Percentiles rank a stretch among this genome's conserved stretches.
Conservation (phyloP, 1,284 basidiomycete genomes). For the Ustilago curta region DNA sequence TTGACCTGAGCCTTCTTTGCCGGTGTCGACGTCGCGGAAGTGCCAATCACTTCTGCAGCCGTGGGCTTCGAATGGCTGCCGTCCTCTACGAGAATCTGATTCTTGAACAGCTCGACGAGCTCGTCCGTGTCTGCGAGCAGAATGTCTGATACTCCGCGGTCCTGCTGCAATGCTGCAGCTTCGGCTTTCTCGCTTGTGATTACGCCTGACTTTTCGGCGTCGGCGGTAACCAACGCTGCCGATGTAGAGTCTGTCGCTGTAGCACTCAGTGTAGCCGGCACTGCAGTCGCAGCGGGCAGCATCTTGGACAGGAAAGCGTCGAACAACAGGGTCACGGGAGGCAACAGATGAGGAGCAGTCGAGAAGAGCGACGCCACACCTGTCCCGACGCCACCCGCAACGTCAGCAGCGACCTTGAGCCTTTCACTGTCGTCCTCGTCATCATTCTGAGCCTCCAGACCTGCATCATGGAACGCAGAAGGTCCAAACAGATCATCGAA, state of each 20-base stretch:
- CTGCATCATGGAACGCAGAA: constrained; percentile 71
- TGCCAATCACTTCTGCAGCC: constrained; percentile 13
- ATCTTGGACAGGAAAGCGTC: constrained; percentile 79
- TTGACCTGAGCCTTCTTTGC: constrained; percentile 24
- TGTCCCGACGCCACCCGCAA: constrained; percentile 15
- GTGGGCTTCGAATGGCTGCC: background rate
- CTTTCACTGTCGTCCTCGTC: constrained; percentile 21
- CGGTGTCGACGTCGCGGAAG: constrained; percentile 16
- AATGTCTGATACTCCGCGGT: constrained; percentile 32
- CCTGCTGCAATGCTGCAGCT: background rate
- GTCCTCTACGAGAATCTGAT: constrained; percentile 21
- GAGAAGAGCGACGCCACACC: constrained; percentile 75
- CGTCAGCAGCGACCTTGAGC: background rate
- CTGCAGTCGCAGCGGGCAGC: constrained; percentile 70
- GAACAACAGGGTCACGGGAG: constrained; percentile 81
- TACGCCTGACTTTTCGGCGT: constrained; percentile 10
- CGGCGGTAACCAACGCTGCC: background rate
- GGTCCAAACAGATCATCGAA: constrained; percentile 87
- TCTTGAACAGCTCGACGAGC: constrained; percentile 39
- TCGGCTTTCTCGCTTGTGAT: background rate
- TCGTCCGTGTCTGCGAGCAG: constrained; percentile 41
- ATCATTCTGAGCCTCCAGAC: constrained; percentile 17
- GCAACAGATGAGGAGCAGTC: constrained; percentile 82
- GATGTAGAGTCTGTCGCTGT: background rate
- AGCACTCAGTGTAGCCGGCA: background rate